Conservation (phyloP, 2,329 filamentous ascomycete genomes). For the Cordyceps javanica region DNA sequence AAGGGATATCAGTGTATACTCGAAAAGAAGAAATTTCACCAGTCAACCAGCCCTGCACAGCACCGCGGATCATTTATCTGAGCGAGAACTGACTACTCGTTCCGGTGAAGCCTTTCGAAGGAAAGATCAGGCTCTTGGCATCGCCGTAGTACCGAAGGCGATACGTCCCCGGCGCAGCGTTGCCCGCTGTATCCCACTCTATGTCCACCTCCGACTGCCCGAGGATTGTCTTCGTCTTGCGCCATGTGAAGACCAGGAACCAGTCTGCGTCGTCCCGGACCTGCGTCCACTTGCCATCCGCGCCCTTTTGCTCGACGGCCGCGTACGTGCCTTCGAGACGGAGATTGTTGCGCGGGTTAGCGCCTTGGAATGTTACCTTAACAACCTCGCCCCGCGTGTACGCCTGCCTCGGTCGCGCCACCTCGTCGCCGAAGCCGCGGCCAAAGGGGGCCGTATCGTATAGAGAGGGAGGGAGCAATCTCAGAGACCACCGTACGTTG, state of each 20-base stretch:
- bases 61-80: constrained; percentile 34
- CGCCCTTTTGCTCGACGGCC: constrained; percentile 59
- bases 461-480: constrained; percentile 74
- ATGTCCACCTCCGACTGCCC: constrained; percentile 74
- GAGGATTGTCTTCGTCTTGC: constrained; percentile 59
- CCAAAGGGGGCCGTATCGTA: constrained; percentile 62
- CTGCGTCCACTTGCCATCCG: constrained; percentile 49
- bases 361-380: constrained; percentile 68
- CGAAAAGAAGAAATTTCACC: background rate
- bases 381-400: constrained; percentile 59
- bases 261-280: constrained; percentile 75
- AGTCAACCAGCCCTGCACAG: background rate
- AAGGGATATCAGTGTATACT: background rate
- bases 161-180: constrained; percentile 62
- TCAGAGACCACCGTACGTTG: constrained; percentile 65
- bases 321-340: no score
- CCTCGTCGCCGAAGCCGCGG: constrained; percentile 63
- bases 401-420: constrained; percentile 43
- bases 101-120: constrained; percentile 63
- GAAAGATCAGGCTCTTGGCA: constrained; percentile 57
- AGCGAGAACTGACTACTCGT: constrained; percentile 52
- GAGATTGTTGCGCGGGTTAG: no score
- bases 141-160: constrained; percentile 80
- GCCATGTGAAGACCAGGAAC: constrained; percentile 77
- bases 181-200: constrained; percentile 58